A percentile compares a stretch with the other conserved stretches of the same genome.
Conservation (phyloP, 2,329 filamentous ascomycete species). For the Cordyceps fumosorosea region DNA sequence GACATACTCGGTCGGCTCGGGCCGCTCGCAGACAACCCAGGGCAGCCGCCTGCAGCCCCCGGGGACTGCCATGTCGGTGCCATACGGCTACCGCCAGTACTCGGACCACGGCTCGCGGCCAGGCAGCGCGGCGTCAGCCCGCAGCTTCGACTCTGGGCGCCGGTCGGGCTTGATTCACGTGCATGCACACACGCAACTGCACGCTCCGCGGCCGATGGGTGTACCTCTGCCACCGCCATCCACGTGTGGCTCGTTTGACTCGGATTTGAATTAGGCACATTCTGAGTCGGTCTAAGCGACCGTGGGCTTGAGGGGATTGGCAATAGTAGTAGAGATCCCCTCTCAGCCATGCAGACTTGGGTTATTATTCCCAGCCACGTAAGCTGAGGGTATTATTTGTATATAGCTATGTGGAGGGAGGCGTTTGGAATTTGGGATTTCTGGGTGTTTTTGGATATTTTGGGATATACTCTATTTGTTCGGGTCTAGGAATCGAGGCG, state of each 20-base stretch:
- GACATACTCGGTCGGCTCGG: background rate
- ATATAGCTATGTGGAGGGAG: background rate
- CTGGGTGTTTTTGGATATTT: background rate
- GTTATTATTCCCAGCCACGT: too few species aligned
- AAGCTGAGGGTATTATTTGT: background rate
- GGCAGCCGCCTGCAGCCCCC: background rate
- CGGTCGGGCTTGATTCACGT: slow-evolving; percentile 8
- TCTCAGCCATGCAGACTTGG: too few species aligned
- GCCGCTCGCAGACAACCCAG: background rate
- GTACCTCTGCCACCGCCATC: slow-evolving; percentile 6
- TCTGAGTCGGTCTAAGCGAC: too few species aligned
- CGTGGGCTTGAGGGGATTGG: too few species aligned
- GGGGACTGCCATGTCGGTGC: background rate
- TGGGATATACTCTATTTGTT: background rate
- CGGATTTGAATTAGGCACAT: background rate
- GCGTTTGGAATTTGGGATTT: background rate
- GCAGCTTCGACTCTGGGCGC: slow-evolving; percentile 6
- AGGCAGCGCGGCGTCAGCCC: background rate
- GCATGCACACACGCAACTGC: slow-evolving; percentile 10
- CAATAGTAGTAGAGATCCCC: too few species aligned
- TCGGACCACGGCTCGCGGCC: slow-evolving; percentile 4
- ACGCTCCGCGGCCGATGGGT: slow-evolving; percentile 9
- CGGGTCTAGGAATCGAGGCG: background rate
- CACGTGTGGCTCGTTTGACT: slow-evolving; percentile 9
- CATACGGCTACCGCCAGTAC: slow-evolving; percentile 3